Evolutionary conservation across 345 rosid genomes (phyloP).

Genomic region (Acer saccharum): DNA sequence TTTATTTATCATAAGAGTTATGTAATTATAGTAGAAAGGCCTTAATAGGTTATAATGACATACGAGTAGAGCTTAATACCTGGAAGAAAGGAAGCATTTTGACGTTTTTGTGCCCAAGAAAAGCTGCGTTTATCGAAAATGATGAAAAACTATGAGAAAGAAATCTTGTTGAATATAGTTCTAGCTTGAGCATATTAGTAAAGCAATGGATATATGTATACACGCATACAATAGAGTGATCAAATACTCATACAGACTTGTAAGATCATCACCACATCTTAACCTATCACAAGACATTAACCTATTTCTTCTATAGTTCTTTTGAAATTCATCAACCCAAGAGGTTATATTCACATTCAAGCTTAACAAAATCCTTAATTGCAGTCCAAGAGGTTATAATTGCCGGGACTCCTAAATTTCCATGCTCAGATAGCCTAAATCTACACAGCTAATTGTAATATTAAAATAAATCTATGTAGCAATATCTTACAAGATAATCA

Average conservation of each 20-base stretch:
- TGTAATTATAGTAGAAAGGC: not conserved
- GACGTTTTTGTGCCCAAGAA: conserved; percentile 56
- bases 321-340: no score
- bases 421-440: not conserved
- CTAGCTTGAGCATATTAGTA: not conserved
- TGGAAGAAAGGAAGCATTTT: conserved; percentile 39
- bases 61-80: conserved; percentile 27
- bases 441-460: not conserved
- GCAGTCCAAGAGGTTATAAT: not conserved
- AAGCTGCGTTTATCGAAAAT: conserved; percentile 35
- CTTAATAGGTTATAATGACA: not conserved
- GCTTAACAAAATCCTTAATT: not conserved
- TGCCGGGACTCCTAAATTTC: not conserved
- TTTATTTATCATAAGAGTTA: not conserved
- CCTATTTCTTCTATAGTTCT: no score
- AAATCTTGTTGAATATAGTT: conserved; percentile 2
- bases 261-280: not conserved
- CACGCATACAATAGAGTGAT: not conserved
- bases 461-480: not conserved
- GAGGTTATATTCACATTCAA: not conserved
- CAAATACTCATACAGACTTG: no score
- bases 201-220: not conserved
- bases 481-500: not conserved
- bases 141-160: not conserved
- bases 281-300: not conserved